These are phyloP conservation scores for Hibiscus trionum DNA, from an alignment of 345 rosid species.

Conservation along the genomic window DNA sequence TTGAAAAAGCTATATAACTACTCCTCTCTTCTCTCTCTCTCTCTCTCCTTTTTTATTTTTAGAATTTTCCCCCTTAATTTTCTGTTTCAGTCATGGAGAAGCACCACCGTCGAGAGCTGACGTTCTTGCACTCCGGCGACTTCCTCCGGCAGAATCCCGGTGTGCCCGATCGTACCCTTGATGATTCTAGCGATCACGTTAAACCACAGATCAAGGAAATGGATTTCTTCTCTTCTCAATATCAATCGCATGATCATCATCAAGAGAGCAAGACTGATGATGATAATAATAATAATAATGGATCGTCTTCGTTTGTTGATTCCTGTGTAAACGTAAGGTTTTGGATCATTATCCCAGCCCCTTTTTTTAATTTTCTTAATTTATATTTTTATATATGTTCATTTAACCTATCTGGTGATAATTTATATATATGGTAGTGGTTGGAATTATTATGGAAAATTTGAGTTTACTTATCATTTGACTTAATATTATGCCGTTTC, in stretches of 20 bases:
- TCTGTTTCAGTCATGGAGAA: conserved; percentile 45
- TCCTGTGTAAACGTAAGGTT: conserved; percentile 49
- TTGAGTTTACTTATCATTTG: neutral
- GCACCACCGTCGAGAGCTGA: conserved; percentile 46
- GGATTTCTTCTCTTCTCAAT: conserved; percentile 61
- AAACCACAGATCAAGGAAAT: conserved; percentile 50
- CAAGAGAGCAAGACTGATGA: conserved; percentile 19
- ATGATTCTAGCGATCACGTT: conserved; percentile 15
- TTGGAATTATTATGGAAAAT: neutral
- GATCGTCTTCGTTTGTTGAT: conserved; percentile 27
- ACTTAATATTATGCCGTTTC: neutral
- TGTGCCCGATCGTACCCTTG: conserved; percentile 11
- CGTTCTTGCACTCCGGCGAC: conserved; percentile 51
- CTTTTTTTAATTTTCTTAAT: neutral
- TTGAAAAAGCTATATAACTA: conserved; percentile 26
- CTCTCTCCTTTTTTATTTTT: neutral
- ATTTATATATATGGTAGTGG: neutral
- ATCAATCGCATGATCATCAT: conserved; percentile 22
- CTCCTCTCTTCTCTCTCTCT: conserved; percentile 15
- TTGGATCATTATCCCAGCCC: neutral
- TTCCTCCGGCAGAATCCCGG: conserved; percentile 25
- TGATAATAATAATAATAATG: neutral
- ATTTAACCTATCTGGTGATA: neutral
- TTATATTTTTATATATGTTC: neutral
- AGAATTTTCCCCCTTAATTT: neutral